Evolutionary conservation across 2,329 filamentous ascomycete species (phyloP).

Genomic region (Colletotrichum liriopes): DNA sequence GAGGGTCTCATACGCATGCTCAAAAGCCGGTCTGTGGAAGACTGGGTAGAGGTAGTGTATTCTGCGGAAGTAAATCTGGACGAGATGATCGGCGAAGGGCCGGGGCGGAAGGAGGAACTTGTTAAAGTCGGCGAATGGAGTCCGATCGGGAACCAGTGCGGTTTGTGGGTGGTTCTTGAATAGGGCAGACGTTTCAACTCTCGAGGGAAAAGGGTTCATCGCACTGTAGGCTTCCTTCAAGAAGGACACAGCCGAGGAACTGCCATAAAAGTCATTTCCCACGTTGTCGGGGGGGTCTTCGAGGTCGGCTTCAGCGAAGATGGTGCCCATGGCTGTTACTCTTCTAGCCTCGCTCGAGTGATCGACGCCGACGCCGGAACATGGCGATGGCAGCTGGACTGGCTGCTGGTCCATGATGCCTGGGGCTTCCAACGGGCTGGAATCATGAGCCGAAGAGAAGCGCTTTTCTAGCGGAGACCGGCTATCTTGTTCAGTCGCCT

Average conservation of each 20-base stretch:
- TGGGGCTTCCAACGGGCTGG: not conserved
- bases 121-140: slow-evolving; percentile 41
- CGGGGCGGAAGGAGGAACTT: slow-evolving; percentile 58
- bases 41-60: slow-evolving; percentile 62
- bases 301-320: slow-evolving; percentile 51
- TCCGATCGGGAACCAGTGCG: slow-evolving; percentile 21
- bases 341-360: slow-evolving; percentile 37
- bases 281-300: slow-evolving; percentile 42
- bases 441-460: not conserved
- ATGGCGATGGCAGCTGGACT: slow-evolving; percentile 1
- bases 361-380: slow-evolving; percentile 30
- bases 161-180: not conserved
- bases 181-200: not conserved
- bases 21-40: slow-evolving; percentile 59
- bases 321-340: slow-evolving; percentile 57
- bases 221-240: slow-evolving; percentile 55
- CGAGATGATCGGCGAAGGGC: slow-evolving; percentile 57
- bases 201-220: slow-evolving; percentile 44
- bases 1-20: slow-evolving; percentile 56
- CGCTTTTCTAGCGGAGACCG: not conserved
- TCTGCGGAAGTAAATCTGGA: slow-evolving; percentile 56
- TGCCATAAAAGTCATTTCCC: slow-evolving; percentile 53
- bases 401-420: not conserved
- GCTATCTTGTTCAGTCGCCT: not conserved
- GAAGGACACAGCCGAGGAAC: slow-evolving; percentile 57